Evolutionary conservation across 2,329 filamentous ascomycete genomes (phyloP).

Genomic region (Colletotrichum tamarilloi): DNA sequence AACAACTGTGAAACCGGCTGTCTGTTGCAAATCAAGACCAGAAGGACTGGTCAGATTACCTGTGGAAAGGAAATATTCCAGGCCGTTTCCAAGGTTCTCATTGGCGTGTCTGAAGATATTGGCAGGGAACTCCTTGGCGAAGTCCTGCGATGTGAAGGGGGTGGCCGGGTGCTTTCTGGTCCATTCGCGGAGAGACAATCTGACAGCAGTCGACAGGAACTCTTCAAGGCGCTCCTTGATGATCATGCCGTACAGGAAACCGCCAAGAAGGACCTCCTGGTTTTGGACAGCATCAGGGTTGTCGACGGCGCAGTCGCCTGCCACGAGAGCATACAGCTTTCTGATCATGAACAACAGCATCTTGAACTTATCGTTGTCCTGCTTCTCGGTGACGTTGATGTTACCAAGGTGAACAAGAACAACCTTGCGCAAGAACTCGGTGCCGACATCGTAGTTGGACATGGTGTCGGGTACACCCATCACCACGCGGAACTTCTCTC

Average conservation of each 20-base stretch:
- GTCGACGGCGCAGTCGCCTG: slow-evolving; percentile 91
- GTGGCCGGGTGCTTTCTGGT: slow-evolving; percentile 67
- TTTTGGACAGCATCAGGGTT: slow-evolving; percentile 98
- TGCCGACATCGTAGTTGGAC: slow-evolving; percentile 88
- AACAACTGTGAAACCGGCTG: slow-evolving; percentile 94
- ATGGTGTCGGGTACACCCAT: slow-evolving; percentile 86
- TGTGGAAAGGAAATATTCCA: slow-evolving; percentile 97
- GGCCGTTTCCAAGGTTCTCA: slow-evolving; percentile 85
- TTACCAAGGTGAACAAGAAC: slow-evolving; percentile 93
- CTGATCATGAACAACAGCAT: slow-evolving; percentile 96
- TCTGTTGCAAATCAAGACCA: slow-evolving; percentile 93
- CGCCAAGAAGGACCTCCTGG: slow-evolving; percentile 93
- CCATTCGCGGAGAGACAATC: slow-evolving; percentile 66
- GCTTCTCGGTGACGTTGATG: slow-evolving; percentile 81
- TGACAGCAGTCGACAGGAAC: slow-evolving; percentile 72
- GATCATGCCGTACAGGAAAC: slow-evolving; percentile 94
- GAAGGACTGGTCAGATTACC: slow-evolving; percentile 93
- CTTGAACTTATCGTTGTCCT: slow-evolving; percentile 93
- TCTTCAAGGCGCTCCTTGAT: slow-evolving; percentile 95
- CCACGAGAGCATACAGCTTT: slow-evolving; percentile 93
- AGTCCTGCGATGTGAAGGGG: slow-evolving; percentile 81
- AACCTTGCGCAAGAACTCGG: slow-evolving; percentile 89
- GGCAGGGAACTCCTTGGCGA: slow-evolving; percentile 81
- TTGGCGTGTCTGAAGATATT: slow-evolving; percentile 85
- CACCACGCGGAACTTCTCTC: slow-evolving; percentile 90